Base-by-base conservation (phyloP, 306 rosid genomes). In the Vigna angularis region DNA sequence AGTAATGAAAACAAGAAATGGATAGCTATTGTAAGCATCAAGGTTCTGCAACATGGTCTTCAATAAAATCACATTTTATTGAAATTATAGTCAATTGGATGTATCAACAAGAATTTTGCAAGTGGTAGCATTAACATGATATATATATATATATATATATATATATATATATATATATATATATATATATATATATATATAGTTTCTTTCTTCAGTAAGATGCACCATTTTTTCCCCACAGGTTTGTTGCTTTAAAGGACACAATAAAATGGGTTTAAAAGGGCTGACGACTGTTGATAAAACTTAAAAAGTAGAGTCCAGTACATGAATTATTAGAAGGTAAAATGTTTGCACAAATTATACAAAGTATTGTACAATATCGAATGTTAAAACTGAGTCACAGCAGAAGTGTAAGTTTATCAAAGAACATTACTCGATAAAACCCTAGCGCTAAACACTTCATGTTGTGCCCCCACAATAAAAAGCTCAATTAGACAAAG, bases 31-130 rank as follows among this genome's bases (percentile, higher is more conserved):
- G 62, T 6, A 52, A 66, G 17, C 28, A 22, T 15, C 7, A 26
- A 56, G 75, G 26, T 14, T 15, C 61, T 50, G 34, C 15, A 9
- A 51, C 32, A 65, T 80, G 49, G 72, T 30, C 69, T 78, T 70
- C 12, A 38, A 26, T 49, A 38, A 68, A 58, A 73, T 48, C 58
- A 70, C 70, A 62, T 30, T 74, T 51, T 12, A 70, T 40, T 50
- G 79, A 78, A 73, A 70, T 52, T 64, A 61, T 22, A 58, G 42
- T 67, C 50, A 74, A 66, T 50, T 22, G 24, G 24, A 59, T 51
- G 75, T 44, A 49, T 52, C 59, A 45, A 53, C 63, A 36, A 59
- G 52, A 49, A 20, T 61, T 15, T 59, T 11, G 6, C 55, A 59
- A 59, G 8, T 26, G 62, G 13, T n/a, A 17, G 67, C 49, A 47